These are phyloP conservation scores for Forsythia viridissima DNA, from an alignment of 257 asterid genomes.

Conservation along the genomic window DNA sequence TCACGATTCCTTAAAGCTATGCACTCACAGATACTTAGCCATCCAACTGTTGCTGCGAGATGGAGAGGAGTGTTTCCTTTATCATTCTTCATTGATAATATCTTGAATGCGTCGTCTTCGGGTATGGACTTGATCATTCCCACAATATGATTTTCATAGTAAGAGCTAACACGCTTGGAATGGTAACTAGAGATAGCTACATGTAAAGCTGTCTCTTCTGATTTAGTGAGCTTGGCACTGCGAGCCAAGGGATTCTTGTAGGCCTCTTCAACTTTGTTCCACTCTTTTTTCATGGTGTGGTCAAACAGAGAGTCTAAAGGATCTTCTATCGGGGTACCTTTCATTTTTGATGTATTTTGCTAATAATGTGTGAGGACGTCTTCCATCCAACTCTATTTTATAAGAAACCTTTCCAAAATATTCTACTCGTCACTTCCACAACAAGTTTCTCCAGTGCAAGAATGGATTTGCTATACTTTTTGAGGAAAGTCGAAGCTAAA, in stretches of 20 bases:
- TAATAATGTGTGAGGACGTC: background rate
- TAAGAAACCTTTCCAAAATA: no score
- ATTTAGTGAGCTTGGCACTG: conserved; percentile 33
- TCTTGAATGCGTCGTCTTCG: background rate
- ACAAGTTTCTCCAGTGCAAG: background rate
- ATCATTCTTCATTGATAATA: conserved; percentile 15
- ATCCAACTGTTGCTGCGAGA: conserved; percentile 46
- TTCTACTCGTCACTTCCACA: background rate
- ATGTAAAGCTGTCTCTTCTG: conserved; percentile 49
- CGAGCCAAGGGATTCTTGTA: background rate
- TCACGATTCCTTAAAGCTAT: conserved; percentile 5
- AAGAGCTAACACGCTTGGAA: background rate
- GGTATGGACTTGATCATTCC: no score
- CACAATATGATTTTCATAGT: no score
- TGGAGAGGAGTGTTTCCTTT: conserved; percentile 56
- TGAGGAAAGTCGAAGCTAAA: no score
- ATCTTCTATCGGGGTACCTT: background rate
- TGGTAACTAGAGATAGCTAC: conserved; percentile 44
- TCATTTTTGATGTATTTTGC: background rate
- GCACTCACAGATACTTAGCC: conserved; percentile 14
- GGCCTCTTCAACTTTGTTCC: conserved; percentile 23
- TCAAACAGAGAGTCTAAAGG: conserved; percentile 23
- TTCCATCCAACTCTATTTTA: background rate
- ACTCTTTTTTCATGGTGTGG: conserved; percentile 29
- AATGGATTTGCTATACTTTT: background rate